Conservation (phyloP, 108 stramenopile genomes). For the Schizochytrium sp. region DNA sequence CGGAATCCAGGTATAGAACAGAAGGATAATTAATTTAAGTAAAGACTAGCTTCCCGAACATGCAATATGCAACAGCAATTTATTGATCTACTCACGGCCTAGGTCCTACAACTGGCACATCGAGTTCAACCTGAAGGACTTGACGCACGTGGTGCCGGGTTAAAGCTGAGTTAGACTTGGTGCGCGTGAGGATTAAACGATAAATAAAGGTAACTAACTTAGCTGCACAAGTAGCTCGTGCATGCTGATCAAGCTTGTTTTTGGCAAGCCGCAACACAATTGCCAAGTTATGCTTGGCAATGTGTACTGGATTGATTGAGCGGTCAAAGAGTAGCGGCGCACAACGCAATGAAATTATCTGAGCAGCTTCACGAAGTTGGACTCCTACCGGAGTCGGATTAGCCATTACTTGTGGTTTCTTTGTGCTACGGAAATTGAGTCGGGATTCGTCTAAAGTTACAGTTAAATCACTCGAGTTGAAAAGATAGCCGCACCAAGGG, state of each 20-base stretch:
- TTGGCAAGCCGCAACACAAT: slow-evolving; percentile 19
- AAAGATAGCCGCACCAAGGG: slow-evolving; percentile 1
- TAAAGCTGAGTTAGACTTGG: background rate
- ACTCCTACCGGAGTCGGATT: background rate
- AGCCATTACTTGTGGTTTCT: background rate
- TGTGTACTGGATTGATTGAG: background rate
- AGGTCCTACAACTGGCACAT: background rate
- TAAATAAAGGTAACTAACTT: background rate
- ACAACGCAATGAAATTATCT: background rate
- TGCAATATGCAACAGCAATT: too few relatives aligned
- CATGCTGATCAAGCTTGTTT: background rate
- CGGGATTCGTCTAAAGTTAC: background rate
- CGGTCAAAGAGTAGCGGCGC: slow-evolving; percentile 22
- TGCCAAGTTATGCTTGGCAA: background rate
- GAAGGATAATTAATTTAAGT: too few relatives aligned
- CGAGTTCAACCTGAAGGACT: background rate
- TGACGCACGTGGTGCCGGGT: background rate
- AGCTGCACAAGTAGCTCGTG: background rate
- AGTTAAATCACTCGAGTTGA: background rate
- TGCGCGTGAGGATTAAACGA: background rate
- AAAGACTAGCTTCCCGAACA: too few relatives aligned
- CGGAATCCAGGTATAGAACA: too few relatives aligned
- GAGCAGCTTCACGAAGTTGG: slow-evolving; percentile 13
- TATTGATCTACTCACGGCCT: background rate
- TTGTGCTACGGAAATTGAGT: background rate